Evolutionary conservation across 306 rosid genomes (phyloP).

Genomic region (Vigna radiata): DNA sequence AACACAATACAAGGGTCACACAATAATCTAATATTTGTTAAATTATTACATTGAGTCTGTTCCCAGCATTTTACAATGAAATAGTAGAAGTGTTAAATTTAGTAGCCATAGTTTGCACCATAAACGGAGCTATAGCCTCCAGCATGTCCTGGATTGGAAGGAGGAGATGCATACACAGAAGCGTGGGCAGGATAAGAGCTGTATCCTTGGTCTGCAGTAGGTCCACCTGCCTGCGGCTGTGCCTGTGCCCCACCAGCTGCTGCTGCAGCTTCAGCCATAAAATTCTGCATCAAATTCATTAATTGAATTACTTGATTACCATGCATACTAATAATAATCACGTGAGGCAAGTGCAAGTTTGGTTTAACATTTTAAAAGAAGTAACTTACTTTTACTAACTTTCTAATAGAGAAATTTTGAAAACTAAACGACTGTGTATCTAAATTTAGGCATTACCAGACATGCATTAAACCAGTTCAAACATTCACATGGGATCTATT

Average conservation of each 20-base stretch:
- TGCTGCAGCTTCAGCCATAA: constrained; percentile 96
- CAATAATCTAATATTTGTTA: constrained; percentile 21
- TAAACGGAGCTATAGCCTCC: constrained; percentile 83
- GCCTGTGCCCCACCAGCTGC: constrained; percentile 66
- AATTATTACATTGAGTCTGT: constrained; percentile 41
- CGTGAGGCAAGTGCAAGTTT: neutral
- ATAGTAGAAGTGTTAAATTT: constrained; percentile 37
- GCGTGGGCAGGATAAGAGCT: constrained; percentile 73
- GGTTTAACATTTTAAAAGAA: neutral
- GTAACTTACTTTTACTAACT: neutral
- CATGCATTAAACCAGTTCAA: constrained; percentile 27
- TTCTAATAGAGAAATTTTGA: neutral
- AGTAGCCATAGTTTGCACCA: constrained; percentile 90
- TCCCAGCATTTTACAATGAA: constrained; percentile 33
- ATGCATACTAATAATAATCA: neutral
- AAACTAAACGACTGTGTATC: neutral
- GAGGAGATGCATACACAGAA: constrained; percentile 86
- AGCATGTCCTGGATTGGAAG: constrained; percentile 70
- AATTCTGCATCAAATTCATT: constrained; percentile 70
- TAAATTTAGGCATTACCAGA: neutral
- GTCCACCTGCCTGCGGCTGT: constrained; percentile 63
- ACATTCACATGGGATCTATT: neutral
- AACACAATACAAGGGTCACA: constrained; percentile 14
- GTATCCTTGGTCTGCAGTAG: constrained; percentile 76
- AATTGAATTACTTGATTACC: constrained; percentile 32